A percentile compares a stretch with the other conserved stretches of the same genome.
Evolutionary conservation across 2,329 filamentous ascomycete genomes (phyloP).

Genomic region (Sporothrix curviconia): DNA sequence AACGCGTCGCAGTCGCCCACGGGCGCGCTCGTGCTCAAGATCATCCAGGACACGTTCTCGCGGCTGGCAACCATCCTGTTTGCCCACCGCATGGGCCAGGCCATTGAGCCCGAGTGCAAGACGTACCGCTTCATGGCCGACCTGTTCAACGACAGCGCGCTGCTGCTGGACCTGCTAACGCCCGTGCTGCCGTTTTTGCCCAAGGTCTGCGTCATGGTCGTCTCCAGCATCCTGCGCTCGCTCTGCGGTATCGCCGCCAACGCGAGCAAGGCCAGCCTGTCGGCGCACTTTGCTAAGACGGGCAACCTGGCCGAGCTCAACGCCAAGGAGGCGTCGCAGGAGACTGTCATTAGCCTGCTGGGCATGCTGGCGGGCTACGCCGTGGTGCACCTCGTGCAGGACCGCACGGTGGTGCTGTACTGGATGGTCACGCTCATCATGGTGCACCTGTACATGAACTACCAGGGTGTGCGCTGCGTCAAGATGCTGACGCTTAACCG

Average conservation of each 20-base stretch:
- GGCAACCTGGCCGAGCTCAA: constrained; percentile 91
- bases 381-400: constrained; percentile 69
- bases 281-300: constrained; percentile 80
- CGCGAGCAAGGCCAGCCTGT: constrained; percentile 83
- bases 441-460: constrained; percentile 78
- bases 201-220: constrained; percentile 45
- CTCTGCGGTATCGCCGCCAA: constrained; percentile 87
- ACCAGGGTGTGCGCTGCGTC: constrained; percentile 75
- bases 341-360: constrained; percentile 82
- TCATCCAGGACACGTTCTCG: constrained; percentile 74
- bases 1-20: constrained; percentile 74
- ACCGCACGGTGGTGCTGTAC: constrained; percentile 64
- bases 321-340: constrained; percentile 90
- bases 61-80: constrained; percentile 81
- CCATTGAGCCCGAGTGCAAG: constrained; percentile 86
- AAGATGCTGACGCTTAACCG: constrained; percentile 79
- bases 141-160: constrained; percentile 78
- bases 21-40: constrained; percentile 71
- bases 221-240: constrained; percentile 45
- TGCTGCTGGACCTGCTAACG: constrained; percentile 78
- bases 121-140: constrained; percentile 82
- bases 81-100: constrained; percentile 71
- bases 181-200: constrained; percentile 57
- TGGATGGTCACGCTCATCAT: constrained; percentile 65
- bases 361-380: constrained; percentile 81